Conservation (phyloP, 208 protist species). For the Sergeia podlipaevii region DNA sequence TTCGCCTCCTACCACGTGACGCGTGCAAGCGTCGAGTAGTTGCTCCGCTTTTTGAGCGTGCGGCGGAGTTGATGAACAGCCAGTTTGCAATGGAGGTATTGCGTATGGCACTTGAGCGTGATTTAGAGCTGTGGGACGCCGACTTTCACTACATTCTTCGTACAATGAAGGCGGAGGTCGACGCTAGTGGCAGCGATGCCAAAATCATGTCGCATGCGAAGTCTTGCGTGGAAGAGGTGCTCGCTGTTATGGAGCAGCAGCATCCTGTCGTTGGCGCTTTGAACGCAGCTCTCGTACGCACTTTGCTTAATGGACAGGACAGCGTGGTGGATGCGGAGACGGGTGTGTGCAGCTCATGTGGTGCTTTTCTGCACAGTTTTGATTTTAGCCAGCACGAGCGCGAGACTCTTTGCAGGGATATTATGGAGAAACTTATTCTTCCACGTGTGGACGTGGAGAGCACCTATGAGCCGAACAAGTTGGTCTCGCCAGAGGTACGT, state of each 20-base stretch:
- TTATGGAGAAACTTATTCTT: conserved; percentile 66
- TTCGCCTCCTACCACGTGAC: conserved; percentile 41
- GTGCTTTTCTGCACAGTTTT: conserved; percentile 40
- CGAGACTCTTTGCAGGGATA: conserved; percentile 44
- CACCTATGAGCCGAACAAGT: conserved; percentile 53
- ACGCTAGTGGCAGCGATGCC: neutral
- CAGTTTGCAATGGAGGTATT: conserved; percentile 46
- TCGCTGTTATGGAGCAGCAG: conserved; percentile 47
- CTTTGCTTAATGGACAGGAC: conserved; percentile 42
- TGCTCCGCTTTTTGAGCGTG: conserved; percentile 53
- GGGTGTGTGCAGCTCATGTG: conserved; percentile 45
- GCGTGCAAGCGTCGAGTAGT: conserved; percentile 65
- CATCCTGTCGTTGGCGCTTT: conserved; percentile 69
- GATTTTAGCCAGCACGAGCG: conserved; percentile 52
- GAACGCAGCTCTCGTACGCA: conserved; percentile 47
- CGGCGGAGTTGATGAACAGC: conserved; percentile 18
- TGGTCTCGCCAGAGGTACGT: conserved; percentile 31
- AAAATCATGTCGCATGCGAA: neutral
- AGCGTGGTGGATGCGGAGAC: conserved; percentile 18
- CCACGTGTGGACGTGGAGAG: conserved; percentile 41
- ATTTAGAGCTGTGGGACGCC: conserved; percentile 78
- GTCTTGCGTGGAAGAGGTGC: conserved; percentile 18
- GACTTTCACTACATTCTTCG: conserved; percentile 63
- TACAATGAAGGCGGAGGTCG: conserved; percentile 4
- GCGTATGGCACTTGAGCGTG: conserved; percentile 16